Base-by-base conservation (phyloP, 257 asterid genomes). In the Solanum sparsipilum region DNA sequence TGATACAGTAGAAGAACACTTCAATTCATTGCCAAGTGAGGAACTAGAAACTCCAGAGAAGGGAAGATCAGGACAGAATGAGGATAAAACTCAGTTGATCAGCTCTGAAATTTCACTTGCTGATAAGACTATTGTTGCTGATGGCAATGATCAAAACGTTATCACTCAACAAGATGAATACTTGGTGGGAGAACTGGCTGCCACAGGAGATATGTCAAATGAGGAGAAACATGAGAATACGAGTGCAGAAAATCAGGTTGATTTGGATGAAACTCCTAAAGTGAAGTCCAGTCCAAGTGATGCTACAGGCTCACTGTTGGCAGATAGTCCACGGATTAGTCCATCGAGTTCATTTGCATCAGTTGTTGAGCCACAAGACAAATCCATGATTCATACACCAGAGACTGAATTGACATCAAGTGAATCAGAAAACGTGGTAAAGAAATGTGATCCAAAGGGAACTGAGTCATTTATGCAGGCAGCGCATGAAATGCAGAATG, bases 1-100 rank as follows among this genome's bases (percentile, higher is more conserved):
- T 73, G 84, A 88, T 56, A 72, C 87, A 81, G 88, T 87, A 86
- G 93, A 92, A 87, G 89, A 84, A 44, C 41, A 31, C 21, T 89
- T 23, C 13, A 67, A 31, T 86, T 65, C 65, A 84, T 32, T 78
- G 21, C 35, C 46, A 20, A 23, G 78, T 35, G 87, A 90, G 86
- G 84, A n/a, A 3, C 89, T 20, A n/a, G 78, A 87, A 89, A 84
- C 79, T 27, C 27, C 68, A 25, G 84, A 73, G 83, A 15, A 20
- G 60, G 87, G 85, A 35, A 58, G 71, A 5, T 5, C 90, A 12
- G 76, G 85, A 78, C 36, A 38, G 13, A 39, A 23, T 38, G 41
- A 90, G 86, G 90, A 60, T 68, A 90, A 27, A 25, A 38, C 9
- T 85, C 78, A 31, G n/a, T 56, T 41, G 52, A 9, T 44, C 29